Percentiles rank a stretch among this genome's conserved stretches.
Conservation (phyloP, 2,329 filamentous ascomycete species). For the Microsporum ferrugineum region DNA sequence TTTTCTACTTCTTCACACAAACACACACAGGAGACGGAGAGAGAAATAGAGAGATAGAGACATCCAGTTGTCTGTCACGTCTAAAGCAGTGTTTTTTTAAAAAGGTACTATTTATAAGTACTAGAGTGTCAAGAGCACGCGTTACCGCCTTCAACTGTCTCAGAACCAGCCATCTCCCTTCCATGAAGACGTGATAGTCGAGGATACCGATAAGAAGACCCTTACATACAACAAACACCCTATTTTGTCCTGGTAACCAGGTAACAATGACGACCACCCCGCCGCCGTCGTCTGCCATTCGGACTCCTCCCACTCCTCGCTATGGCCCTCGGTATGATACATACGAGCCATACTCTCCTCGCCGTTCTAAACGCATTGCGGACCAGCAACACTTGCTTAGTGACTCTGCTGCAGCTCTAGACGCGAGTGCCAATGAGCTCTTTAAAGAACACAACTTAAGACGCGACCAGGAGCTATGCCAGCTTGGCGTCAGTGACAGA, state of each 20-base stretch:
- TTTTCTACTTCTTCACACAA: background rate
- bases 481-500: slow-evolving; percentile 15
- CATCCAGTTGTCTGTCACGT: background rate
- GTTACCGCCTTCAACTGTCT: background rate
- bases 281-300: slow-evolving; percentile 28
- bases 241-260: background rate
- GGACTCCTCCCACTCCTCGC: slow-evolving; percentile 35
- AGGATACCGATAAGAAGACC: background rate
- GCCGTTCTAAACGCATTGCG: slow-evolving; percentile 32
- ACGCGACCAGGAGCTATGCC: slow-evolving; percentile 16
- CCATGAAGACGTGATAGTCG: background rate
- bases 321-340: slow-evolving; percentile 36
- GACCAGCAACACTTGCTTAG: slow-evolving; percentile 17
- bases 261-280: slow-evolving; percentile 27
- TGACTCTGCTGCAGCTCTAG: slow-evolving; percentile 14
- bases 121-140: background rate
- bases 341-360: slow-evolving; percentile 31
- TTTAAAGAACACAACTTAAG: slow-evolving; percentile 4
- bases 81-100: background rate
- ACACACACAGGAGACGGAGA: background rate
- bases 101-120: background rate
- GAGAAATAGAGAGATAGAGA: background rate
- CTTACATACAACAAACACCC: background rate
- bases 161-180: background rate
- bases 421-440: slow-evolving; percentile 13